Conservation (phyloP, 441 rosid species). For the Adansonia rubrostipa region DNA sequence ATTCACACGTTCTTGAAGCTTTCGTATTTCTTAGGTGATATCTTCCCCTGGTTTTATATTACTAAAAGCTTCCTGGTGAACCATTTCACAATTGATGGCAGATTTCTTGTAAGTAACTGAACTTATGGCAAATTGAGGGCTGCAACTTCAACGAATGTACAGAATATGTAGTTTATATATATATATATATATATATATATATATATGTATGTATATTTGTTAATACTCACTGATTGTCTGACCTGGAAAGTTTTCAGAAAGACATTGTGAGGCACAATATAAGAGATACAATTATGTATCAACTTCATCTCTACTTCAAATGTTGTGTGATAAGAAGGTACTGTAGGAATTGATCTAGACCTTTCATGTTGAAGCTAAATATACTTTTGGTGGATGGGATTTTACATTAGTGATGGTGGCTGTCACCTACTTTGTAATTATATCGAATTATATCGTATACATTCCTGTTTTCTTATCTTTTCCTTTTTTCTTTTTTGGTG, state of each 20-base stretch:
- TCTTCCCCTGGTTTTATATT: slow-evolving; percentile 29
- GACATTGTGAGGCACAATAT: neutral
- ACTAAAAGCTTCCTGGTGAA: slow-evolving; percentile 27
- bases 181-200: neutral
- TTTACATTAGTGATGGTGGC: slow-evolving; percentile 8
- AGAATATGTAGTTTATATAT: neutral
- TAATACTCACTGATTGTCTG: slow-evolving; percentile 16
- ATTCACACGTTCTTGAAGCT: slow-evolving; percentile 28
- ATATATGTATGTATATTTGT: too few relatives aligned
- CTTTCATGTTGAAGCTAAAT: slow-evolving; percentile 8
- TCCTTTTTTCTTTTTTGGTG: neutral
- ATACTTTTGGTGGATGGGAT: neutral
- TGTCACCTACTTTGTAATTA: neutral
- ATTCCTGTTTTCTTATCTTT: slow-evolving; percentile 6
- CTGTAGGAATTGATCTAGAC: neutral
- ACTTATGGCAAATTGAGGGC: slow-evolving; percentile 13
- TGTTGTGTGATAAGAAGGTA: slow-evolving; percentile 12
- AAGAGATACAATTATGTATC: slow-evolving; percentile 6
- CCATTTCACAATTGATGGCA: slow-evolving; percentile 17
- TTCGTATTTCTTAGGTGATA: slow-evolving; percentile 27
- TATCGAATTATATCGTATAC: neutral
- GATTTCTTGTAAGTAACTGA: slow-evolving; percentile 27
- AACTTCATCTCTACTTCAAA: slow-evolving; percentile 8
- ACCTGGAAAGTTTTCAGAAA: slow-evolving; percentile 13
- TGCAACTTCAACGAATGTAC: slow-evolving; percentile 24